A percentile compares a stretch with the other conserved stretches of the same genome.
These are phyloP conservation scores for Metschnikowia reukaufii DNA, from an alignment of 805 yeast genomes.

Conservation along the genomic window DNA sequence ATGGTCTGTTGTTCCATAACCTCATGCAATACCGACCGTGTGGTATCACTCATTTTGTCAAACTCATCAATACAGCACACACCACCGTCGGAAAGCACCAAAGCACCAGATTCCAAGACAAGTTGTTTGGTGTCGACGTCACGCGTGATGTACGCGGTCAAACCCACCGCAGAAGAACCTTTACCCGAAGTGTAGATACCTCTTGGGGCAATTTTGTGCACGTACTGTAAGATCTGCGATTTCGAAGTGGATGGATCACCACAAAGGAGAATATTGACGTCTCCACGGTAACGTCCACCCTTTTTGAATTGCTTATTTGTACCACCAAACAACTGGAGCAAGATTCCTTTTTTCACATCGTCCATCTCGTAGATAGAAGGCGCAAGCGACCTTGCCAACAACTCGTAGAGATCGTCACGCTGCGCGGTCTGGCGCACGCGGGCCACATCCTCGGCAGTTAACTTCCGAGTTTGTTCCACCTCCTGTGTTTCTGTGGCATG, in stretches of 20 bases:
- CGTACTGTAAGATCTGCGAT: slow-evolving; percentile 91
- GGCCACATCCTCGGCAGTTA: slow-evolving; percentile 68
- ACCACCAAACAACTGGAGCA: slow-evolving; percentile 93
- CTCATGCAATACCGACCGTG: slow-evolving; percentile 93
- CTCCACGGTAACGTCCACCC: slow-evolving; percentile 96
- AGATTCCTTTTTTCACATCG: slow-evolving; percentile 93
- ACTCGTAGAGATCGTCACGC: slow-evolving; percentile 80
- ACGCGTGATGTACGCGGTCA: slow-evolving; percentile 94
- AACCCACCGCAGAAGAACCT: slow-evolving; percentile 98
- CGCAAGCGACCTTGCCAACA: slow-evolving; percentile 86
- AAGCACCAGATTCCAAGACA: slow-evolving; percentile 93
- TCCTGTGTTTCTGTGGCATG: slow-evolving; percentile 63
- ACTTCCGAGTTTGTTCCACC: slow-evolving; percentile 70
- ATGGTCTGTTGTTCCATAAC: slow-evolving; percentile 99
- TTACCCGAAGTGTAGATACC: slow-evolving; percentile 98
- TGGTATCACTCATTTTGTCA: slow-evolving; percentile 94
- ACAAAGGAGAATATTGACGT: slow-evolving; percentile 84
- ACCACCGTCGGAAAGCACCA: slow-evolving; percentile 96
- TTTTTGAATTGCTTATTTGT: slow-evolving; percentile 82
- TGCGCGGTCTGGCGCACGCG: slow-evolving; percentile 59
- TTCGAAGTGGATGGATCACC: slow-evolving; percentile 99
- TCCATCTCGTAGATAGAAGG: slow-evolving; percentile 97
- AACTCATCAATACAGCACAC: slow-evolving; percentile 98
- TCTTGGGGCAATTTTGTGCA: slow-evolving; percentile 96
- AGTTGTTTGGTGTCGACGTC: slow-evolving; percentile 92